phyloP scores from a whole-genome alignment of 1,284 basidiomycete species.

The Agaricales sp. region DNA sequence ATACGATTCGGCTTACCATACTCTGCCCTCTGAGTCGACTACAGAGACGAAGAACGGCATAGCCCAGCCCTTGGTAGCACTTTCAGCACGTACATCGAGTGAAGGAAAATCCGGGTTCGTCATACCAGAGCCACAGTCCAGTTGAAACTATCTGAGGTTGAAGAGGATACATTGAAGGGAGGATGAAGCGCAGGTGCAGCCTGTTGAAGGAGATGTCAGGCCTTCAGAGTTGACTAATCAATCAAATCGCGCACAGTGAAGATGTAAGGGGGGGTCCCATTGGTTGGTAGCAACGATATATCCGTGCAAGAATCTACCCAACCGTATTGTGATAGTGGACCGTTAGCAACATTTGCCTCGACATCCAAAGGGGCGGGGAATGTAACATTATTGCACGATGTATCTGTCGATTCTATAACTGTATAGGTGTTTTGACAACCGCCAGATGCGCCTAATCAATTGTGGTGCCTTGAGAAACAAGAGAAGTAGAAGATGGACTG shows the following conservation, averaged over 20 bases:
- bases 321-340: constrained; percentile 44
- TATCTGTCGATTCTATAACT: constrained; percentile 29
- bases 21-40: too few species aligned
- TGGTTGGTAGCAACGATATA: constrained; percentile 38
- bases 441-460: constrained; percentile 43
- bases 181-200: constrained; percentile 50
- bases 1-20: too few species aligned
- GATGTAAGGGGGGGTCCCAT: constrained; percentile 49
- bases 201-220: constrained; percentile 19
- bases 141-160: constrained; percentile 30
- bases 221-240: background rate
- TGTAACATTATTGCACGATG: constrained; percentile 36
- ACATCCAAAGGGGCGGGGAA: constrained; percentile 35
- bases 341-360: constrained; percentile 30
- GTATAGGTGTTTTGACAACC: constrained; percentile 51
- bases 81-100: too few species aligned
- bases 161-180: constrained; percentile 42
- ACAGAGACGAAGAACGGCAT: too few species aligned
- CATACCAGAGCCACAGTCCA: constrained; percentile 50
- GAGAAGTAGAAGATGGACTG: too few species aligned
- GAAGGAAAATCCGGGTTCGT: too few species aligned
- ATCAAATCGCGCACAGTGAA: constrained; percentile 31
- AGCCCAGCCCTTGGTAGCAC: too few species aligned
- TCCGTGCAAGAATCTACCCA: constrained; percentile 51
- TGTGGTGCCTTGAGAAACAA: too few species aligned